Evolutionary conservation across 2,329 filamentous ascomycete genomes (phyloP), one percentile per base, ranked within the genome.

Genomic region (Alternaria triticimaculans): DNA sequence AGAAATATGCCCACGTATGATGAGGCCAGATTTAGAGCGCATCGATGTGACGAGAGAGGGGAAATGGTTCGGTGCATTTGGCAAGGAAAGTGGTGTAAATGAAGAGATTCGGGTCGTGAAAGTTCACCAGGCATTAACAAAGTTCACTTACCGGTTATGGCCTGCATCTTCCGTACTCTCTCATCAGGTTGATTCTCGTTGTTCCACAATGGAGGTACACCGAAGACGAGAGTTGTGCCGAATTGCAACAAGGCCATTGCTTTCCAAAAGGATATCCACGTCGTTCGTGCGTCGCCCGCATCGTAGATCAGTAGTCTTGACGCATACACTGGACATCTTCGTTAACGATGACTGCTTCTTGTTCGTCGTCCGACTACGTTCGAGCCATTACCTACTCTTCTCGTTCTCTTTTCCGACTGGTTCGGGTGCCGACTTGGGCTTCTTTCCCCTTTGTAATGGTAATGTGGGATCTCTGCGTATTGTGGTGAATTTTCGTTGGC

Each of bases 261-360:
- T 65, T 81, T 81, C 74, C 76, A 78, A 56, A 79, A 78, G 18
- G 71, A 70, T 15, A 81, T 73, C 67, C 71, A 80, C 5, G 76
- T 70, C 8, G 76, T 77, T 41, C 78, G 77, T 11, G 74, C 72
- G 21, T 78, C 75, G 30, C 79, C 79, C 8, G 79, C 77, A 67
- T 80, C 72, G 58, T 81, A 81, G 25, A 81, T 80, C 48, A 77
- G 58, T 7, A 81, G 65, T 14, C 65, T 60, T 58, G 70, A 64
- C 51, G 68, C 51, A 71, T 75, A 72, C 74, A 76, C 66, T 71
- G 65, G 65, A 26, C 0, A 6, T 8, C 4, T 21, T 14, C 23
- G 67, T 49, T 66, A 60, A 23, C 12, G 12, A 6, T 18, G 6
- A 5, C 11, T 5, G 4, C 14, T 10, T 3, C 20, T 5, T 21